Evolutionary conservation across 345 rosid genomes (phyloP).

Genomic region (Citrus hindsii): DNA sequence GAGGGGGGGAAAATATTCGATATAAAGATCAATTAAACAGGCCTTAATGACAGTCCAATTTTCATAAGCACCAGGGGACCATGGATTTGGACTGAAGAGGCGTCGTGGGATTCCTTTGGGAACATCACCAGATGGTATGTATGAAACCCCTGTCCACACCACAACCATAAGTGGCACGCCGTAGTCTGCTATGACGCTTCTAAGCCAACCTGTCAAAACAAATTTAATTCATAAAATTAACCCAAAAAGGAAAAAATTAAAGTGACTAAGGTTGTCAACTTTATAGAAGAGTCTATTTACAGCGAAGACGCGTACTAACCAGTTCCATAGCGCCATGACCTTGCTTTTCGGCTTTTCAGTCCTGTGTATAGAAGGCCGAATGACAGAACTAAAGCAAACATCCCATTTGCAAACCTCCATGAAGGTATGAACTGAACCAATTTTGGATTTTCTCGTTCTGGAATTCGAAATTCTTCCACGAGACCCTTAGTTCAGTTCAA

Average conservation of each 20-base stretch:
- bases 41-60: conserved; percentile 91
- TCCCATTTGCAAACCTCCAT: conserved; percentile 96
- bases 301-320: conserved; percentile 36
- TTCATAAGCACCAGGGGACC: conserved; percentile 90
- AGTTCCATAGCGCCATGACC: conserved; percentile 91
- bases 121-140: conserved; percentile 67
- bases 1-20: not conserved
- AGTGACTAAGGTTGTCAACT: conserved; percentile 11
- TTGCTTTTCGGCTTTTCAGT: conserved; percentile 77
- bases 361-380: conserved; percentile 87
- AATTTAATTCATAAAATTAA: not conserved
- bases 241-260: not conserved
- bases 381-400: conserved; percentile 88
- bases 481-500: conserved; percentile 48
- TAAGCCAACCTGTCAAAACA: conserved; percentile 63
- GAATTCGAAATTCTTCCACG: conserved; percentile 84
- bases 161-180: conserved; percentile 97
- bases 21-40: conserved; percentile 5
- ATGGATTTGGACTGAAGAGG: conserved; percentile 91
- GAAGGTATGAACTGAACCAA: conserved; percentile 54
- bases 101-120: conserved; percentile 93
- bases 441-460: conserved; percentile 51
- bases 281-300: not conserved
- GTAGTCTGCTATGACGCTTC: conserved; percentile 88
- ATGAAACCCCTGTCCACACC: conserved; percentile 86